These are phyloP conservation scores for Podila verticillata DNA, from an alignment of 192 early-diverging fungal species.

Conservation along the genomic window DNA sequence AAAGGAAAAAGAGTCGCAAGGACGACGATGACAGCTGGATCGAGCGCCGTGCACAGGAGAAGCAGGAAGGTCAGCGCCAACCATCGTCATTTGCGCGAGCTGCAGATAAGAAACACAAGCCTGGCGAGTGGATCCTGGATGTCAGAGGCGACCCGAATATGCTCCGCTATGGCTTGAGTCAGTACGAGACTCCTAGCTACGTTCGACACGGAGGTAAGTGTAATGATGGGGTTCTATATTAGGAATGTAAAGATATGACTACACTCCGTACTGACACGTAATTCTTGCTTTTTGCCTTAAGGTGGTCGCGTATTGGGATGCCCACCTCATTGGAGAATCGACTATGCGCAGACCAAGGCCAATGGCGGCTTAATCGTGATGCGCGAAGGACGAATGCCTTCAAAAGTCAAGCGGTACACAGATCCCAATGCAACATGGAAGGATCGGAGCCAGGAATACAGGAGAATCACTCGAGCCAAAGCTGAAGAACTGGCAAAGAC, in stretches of 20 bases:
- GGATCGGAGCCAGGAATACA: slow-evolving; percentile 33
- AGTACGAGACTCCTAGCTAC: slow-evolving; percentile 29
- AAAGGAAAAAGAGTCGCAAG: neutral
- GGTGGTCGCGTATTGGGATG: slow-evolving; percentile 39
- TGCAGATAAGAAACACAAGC: slow-evolving; percentile 9
- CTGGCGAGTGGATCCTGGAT: slow-evolving; percentile 47
- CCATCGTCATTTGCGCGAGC: neutral
- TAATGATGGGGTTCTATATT: neutral
- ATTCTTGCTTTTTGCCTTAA: neutral
- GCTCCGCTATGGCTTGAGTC: slow-evolving; percentile 37
- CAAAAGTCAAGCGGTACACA: slow-evolving; percentile 15
- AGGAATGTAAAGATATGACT: neutral
- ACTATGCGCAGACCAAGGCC: slow-evolving; percentile 27
- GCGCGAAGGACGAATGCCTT: neutral
- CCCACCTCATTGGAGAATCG: slow-evolving; percentile 21
- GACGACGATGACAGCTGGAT: neutral
- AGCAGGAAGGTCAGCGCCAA: neutral
- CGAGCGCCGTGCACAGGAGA: neutral
- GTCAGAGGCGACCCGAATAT: slow-evolving; percentile 42
- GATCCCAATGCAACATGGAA: slow-evolving; percentile 43
- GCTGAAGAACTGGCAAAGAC: slow-evolving; percentile 30
- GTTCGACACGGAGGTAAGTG: slow-evolving; percentile 41
- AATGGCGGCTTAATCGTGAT: slow-evolving; percentile 28
- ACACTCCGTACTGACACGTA: neutral
- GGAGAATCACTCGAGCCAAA: slow-evolving; percentile 38